Conservation (phyloP, 2,329 filamentous ascomycete species). For the Rutstroemia sp. region DNA sequence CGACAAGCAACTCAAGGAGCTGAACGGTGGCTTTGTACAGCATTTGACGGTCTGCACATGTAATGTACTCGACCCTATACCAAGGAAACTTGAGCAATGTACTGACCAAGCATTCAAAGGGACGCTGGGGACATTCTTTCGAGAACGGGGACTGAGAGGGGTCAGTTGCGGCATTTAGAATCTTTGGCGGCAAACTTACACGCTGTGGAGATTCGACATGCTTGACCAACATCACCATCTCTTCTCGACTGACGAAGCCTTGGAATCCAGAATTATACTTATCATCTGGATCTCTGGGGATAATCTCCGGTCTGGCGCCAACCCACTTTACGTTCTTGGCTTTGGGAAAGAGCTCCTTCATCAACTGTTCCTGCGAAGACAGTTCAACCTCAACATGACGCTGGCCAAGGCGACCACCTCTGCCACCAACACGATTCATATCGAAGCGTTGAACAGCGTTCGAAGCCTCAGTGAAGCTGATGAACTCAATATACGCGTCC, state of each 20-base stretch:
- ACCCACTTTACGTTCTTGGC: conserved; percentile 50
- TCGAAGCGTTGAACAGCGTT: conserved; percentile 44
- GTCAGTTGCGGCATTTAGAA: conserved; percentile 6
- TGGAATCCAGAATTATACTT: conserved; percentile 45
- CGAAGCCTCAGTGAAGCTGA: conserved; percentile 44
- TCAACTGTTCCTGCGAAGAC: conserved; percentile 48
- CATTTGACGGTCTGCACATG: conserved; percentile 46
- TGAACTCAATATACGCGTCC: conserved; percentile 54
- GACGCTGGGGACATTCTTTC: conserved; percentile 53
- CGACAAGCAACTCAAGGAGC: conserved; percentile 40
- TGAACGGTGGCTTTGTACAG: conserved; percentile 44
- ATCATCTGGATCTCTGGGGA: conserved; percentile 31
- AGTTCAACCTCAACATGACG: conserved; percentile 50
- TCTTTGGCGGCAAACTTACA: conserved; percentile 37
- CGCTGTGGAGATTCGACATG: conserved; percentile 54
- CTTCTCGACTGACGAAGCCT: conserved; percentile 53
- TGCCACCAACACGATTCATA: conserved; percentile 30
- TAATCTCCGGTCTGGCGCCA: conserved; percentile 37
- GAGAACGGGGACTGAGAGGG: conserved; percentile 48
- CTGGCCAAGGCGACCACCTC: conserved; percentile 45
- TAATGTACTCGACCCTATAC: conserved; percentile 50
- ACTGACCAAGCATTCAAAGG: conserved; percentile 59
- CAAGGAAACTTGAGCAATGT: conserved; percentile 48
- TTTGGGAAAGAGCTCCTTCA: conserved; percentile 55
- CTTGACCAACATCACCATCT: conserved; percentile 56